Evolutionary conservation across 208 protist species (phyloP), one percentile per base, ranked within the genome.

Genomic region (Phytomonas sp.): DNA sequence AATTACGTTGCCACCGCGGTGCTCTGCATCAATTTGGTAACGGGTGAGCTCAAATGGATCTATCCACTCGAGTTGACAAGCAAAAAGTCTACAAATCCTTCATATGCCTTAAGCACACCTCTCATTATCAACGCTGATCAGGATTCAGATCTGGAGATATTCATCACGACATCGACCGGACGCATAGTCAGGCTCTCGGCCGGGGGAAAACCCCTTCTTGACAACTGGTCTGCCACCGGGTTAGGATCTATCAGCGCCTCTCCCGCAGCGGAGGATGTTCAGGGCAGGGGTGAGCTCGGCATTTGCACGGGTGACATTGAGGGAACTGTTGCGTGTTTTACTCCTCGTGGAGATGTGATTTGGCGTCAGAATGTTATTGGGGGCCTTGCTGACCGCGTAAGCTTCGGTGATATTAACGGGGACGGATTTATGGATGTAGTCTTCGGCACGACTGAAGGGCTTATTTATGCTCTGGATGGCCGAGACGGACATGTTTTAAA

Each of bases 1-100:
- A 86, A 97, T 53, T 97, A 97, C 76, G 83, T 93, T 5, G 90
- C 92, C n/a, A 88, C 91, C 53, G 94, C 84, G 0, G 68, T 98
- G 23, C 78, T 96, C 43, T 85, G 85, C 46, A 64, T 97, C n/a
- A 82, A 96, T 66, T 72, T 97, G 1, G 75, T 87, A 23, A 93
- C 84, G 0, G 85, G 92, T 4, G 77, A 86, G 33, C 71, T 97
- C 17, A 90, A 89, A 66, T 98, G 96, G 96, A 62, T 80, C 34
- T 84, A 79, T 20, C 60, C 88, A 40, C 82, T 98, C 29, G 89
- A 97, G 70, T 66, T 95, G 17, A 95, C 93, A 5, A 85, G 77
- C 32, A 88, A 91, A 28, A 72, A 68, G 26, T 77, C 81, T 61
- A 31, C 71, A 34, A 66, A 66, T 28, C 82, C 75, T 4, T 84